Conservation (phyloP, 1,284 basidiomycete species). For the Coniferiporia weirii region DNA sequence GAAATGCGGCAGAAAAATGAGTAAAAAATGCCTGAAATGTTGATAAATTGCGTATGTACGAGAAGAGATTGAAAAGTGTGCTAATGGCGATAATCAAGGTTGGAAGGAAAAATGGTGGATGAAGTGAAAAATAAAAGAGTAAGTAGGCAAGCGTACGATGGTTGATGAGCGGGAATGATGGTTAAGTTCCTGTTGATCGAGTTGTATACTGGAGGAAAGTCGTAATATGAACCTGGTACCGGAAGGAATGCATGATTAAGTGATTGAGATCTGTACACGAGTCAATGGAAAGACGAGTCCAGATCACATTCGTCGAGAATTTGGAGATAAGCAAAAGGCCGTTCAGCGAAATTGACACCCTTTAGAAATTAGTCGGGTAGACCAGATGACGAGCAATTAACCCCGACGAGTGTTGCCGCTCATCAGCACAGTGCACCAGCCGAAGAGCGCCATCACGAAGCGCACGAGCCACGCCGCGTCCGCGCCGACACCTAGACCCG, state of each 20-base stretch:
- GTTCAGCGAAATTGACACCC: too few species aligned
- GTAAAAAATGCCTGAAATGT: neutral
- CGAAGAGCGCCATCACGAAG: constrained; percentile 73
- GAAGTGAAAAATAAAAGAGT: neutral
- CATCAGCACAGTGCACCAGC: constrained; percentile 58
- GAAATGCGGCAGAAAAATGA: neutral
- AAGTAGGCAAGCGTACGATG: neutral
- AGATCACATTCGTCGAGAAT: too few species aligned
- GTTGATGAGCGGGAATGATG: neutral
- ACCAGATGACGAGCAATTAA: neutral
- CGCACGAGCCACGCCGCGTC: constrained; percentile 75
- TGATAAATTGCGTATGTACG: neutral
- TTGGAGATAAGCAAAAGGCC: too few species aligned
- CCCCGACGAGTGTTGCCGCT: constrained; percentile 24
- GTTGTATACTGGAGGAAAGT: neutral
- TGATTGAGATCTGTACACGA: neutral
- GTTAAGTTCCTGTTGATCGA: constrained; percentile 1
- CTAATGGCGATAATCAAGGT: neutral
- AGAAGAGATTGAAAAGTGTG: too few species aligned
- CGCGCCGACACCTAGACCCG: constrained; percentile 58
- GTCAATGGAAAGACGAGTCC: neutral
- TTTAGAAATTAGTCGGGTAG: neutral
- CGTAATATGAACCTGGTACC: neutral
- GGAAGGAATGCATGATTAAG: neutral
- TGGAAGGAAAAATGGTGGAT: neutral